Conservation (phyloP, 164 flowering plant species). For the Echeveria elegans region DNA sequence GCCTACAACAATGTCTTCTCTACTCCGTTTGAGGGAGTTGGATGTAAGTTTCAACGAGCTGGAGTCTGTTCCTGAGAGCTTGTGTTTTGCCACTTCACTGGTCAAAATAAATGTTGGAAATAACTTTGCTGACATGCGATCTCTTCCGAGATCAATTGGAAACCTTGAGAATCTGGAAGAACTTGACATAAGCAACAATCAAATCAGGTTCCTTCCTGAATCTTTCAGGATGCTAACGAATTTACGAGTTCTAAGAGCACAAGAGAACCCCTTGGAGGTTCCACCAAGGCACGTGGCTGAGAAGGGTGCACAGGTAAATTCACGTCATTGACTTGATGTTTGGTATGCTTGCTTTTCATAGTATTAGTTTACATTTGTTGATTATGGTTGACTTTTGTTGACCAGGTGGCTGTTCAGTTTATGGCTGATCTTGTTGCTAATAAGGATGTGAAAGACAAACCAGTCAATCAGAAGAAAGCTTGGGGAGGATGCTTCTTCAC, state of each 20-base stretch:
- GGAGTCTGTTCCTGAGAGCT: constrained; percentile 47
- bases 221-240: constrained; percentile 54
- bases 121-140: constrained; percentile 56
- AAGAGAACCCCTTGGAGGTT: constrained; percentile 64
- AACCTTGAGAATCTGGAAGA: constrained; percentile 65
- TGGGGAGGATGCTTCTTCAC: constrained; percentile 58
- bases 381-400: constrained; percentile 11
- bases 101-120: constrained; percentile 47
- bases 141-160: constrained; percentile 60
- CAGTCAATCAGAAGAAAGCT: constrained; percentile 45
- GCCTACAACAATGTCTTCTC: constrained; percentile 61
- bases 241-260: constrained; percentile 44
- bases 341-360: no score
- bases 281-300: constrained; percentile 50
- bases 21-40: constrained; percentile 44
- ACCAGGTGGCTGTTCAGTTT: constrained; percentile 77
- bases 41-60: constrained; percentile 69
- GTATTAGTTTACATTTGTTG: background rate
- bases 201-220: constrained; percentile 52
- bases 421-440: constrained; percentile 61
- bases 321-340: background rate
- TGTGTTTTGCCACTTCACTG: constrained; percentile 47
- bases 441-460: constrained; percentile 39
- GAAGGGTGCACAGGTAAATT: constrained; percentile 59
- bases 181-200: constrained; percentile 56